Percentiles rank a stretch among this genome's conserved stretches.
Conservation (phyloP, 108 stramenopile genomes). For the Schizochytrium sp. region DNA sequence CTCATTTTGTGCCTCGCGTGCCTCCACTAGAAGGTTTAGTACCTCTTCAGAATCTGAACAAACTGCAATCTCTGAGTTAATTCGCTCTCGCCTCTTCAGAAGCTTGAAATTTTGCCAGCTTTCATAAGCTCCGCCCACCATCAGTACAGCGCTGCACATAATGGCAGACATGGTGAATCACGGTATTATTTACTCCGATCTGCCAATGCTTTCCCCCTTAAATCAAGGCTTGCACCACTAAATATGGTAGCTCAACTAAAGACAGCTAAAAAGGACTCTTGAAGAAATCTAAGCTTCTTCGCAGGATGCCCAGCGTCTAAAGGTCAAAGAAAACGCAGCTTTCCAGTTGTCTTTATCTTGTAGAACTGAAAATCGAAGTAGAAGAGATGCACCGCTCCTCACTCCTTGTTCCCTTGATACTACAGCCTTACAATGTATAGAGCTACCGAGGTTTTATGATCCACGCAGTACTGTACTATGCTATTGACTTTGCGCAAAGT, state of each 20-base stretch:
- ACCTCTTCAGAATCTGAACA: constrained; percentile 37
- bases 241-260: not conserved
- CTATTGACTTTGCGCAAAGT: too few species aligned
- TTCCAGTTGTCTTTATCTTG: too few species aligned
- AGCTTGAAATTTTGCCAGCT: constrained; percentile 57
- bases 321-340: too few species aligned
- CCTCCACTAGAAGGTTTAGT: constrained; percentile 21
- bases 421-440: too few species aligned
- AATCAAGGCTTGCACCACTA: not conserved
- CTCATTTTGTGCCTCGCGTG: constrained; percentile 22
- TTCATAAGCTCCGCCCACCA: not conserved
- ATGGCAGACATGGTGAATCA: not conserved
- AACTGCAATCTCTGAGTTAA: constrained; percentile 8
- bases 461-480: too few species aligned
- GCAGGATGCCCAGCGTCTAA: too few species aligned
- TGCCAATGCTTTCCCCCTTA: not conserved
- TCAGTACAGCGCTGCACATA: constrained; percentile 34
- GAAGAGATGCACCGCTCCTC: too few species aligned
- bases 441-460: too few species aligned
- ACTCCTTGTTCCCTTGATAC: too few species aligned
- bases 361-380: too few species aligned
- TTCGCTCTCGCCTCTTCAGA: constrained; percentile 21
- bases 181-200: not conserved
- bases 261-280: too few species aligned
- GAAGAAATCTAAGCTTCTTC: too few species aligned